Evolutionary conservation across 2,329 filamentous ascomycete species (phyloP).

Genomic region (Corynespora cassiicola): DNA sequence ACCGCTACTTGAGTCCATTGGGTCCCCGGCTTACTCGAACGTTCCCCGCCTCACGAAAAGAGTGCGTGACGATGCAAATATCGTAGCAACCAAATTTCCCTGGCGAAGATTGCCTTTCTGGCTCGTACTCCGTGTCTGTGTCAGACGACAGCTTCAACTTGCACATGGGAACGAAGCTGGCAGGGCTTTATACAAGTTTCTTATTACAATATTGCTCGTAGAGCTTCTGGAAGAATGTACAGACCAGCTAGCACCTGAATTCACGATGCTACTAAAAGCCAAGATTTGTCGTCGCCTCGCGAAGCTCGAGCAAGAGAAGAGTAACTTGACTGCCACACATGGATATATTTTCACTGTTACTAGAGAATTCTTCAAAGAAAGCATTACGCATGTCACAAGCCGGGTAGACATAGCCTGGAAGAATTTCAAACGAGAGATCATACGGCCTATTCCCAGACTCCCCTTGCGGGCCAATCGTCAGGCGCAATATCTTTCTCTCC

Average conservation of each 20-base stretch:
- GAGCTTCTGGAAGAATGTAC: constrained; percentile 49
- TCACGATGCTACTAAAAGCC: constrained; percentile 48
- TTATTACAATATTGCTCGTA: constrained; percentile 56
- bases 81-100: constrained; percentile 53
- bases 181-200: constrained; percentile 61
- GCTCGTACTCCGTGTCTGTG: constrained; percentile 65
- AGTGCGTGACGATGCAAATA: constrained; percentile 65
- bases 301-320: constrained; percentile 58
- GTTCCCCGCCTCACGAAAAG: constrained; percentile 58
- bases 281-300: constrained; percentile 64
- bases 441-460: constrained; percentile 51
- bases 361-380: constrained; percentile 11
- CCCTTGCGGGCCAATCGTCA: constrained; percentile 40
- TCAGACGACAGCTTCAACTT: constrained; percentile 57
- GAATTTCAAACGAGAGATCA: constrained; percentile 24
- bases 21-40: constrained; percentile 39
- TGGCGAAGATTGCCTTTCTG: constrained; percentile 68
- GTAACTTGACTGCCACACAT: constrained; percentile 4
- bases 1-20: constrained; percentile 62
- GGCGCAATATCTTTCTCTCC: constrained; percentile 24
- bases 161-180: constrained; percentile 49
- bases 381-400: constrained; percentile 34
- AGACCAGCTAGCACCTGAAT: constrained; percentile 36
- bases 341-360: constrained; percentile 8
- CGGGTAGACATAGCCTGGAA: constrained; percentile 36